Conservation (phyloP, 78 protist genomes). For the Mantamonas sphyraenae region DNA sequence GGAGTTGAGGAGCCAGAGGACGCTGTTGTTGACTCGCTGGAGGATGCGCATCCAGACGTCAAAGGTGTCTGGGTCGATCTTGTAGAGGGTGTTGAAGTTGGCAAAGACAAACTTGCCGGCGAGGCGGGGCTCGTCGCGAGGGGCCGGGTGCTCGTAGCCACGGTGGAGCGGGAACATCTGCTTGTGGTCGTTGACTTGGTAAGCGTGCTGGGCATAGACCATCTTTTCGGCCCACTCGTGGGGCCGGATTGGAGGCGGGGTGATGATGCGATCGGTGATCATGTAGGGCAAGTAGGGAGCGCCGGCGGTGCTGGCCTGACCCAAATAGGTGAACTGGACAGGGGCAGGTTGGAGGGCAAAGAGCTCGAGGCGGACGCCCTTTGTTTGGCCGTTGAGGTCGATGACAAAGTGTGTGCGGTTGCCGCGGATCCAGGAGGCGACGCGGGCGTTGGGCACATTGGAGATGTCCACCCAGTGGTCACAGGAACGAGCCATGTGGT, state of each 20-base stretch:
- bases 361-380: constrained; percentile 23
- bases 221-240: too few species aligned
- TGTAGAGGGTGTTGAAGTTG: constrained; percentile 39
- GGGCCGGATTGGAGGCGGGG: too few species aligned
- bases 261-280: constrained; percentile 21
- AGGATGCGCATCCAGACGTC: constrained; percentile 21
- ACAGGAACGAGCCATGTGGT: constrained; percentile 15
- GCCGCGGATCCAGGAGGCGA: neutral
- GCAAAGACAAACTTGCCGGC: constrained; percentile 18
- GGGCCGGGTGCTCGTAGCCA: neutral
- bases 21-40: constrained; percentile 1
- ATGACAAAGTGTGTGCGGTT: constrained; percentile 34
- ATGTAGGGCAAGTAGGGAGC: constrained; percentile 9
- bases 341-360: constrained; percentile 46
- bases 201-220: constrained; percentile 2
- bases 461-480: constrained; percentile 25
- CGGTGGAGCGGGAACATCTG: neutral
- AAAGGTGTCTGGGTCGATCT: constrained; percentile 11
- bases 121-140: too few species aligned
- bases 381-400: constrained; percentile 50
- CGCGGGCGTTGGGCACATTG: neutral
- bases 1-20: constrained; percentile 6
- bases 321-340: constrained; percentile 30
- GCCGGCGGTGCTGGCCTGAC: constrained; percentile 48
- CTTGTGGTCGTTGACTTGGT: constrained; percentile 5